Evolutionary conservation across 163 green algal species (phyloP), one percentile per base, ranked within the genome.

Genomic region (Prototheca wickerhamii): DNA sequence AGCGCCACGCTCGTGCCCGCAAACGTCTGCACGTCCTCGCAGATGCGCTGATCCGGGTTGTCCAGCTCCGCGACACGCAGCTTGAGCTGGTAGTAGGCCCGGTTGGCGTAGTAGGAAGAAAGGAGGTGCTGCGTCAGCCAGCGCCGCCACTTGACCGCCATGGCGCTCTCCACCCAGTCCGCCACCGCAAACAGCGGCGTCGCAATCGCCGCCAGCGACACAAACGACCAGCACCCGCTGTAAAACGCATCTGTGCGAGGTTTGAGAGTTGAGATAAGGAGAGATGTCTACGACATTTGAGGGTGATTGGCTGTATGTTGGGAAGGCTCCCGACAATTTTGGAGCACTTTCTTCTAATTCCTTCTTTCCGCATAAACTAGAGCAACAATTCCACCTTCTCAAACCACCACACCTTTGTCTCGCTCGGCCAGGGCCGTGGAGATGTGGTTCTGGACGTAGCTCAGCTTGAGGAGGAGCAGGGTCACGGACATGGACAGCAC

Each of bases 11-110:
- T 86, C 40, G 67, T 76, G 46, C 74, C 61, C 26, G 80, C 72
- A 59, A 89, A 96, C 12, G 64, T 65, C 0, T 64, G 71, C 29
- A 91, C 78, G 58, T 96, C 89, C 44, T 91, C 83, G 53, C 76
- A 90, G 37, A 96, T 94, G 37, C 88, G 74, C 73, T 81, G 74
- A 66, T 88, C 81, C 23, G 86, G 86, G 71, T 93, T 93, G 73
- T 91, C 86, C 15, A 91, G 40, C 4, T 44, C 58, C 18, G 5
- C 8, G 5, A n/a, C 5, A 37, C 10, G 69, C 29, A 83, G 32
- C 25, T 72, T 72, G 42, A 85, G 61, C 21, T 65, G 59, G 55
- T 68, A 78, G 44, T 74, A 78, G 20, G 65, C 57, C 29, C 56
- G 54, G 34, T 65, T 26, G 0, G 34, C 60, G 55, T 67, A 70